Evolutionary conservation across 768 basidiomycete genomes (phyloP), one percentile per base, ranked within the genome.

Genomic region (Podaxis sp.): DNA sequence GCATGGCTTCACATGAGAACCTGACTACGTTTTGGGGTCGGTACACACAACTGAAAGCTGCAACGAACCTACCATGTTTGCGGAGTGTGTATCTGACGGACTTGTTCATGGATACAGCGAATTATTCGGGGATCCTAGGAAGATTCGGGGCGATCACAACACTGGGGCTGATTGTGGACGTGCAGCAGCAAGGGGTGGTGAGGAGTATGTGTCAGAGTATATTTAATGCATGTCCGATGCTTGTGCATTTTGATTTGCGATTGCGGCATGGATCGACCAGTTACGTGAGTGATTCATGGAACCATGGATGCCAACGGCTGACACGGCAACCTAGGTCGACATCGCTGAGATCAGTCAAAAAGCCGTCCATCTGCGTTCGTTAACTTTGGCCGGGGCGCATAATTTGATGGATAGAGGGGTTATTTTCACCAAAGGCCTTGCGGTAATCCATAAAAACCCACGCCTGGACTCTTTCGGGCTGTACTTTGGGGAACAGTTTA

Each of bases 161-260:
- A 13, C n/a, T 57, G 15, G 56, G 56, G 13, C 7, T 57, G 40
- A 57, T 57, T 24, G 56, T 57, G 19, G 56, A 57, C 28, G 28
- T 28, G 42, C 56, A 57, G 42, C 56, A 57, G 12, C 56, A 57
- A 24, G 39, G 51, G 26, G 2, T 53, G 26, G 40, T 53, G 6
- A 28, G 42, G 40, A 33, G 8, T 28, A 36, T 58, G 57, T 58
- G 57, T 22, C 57, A 58, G 19, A 58, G 46, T 58, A 58, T 49
- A 30, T 58, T 58, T 38, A 44, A 58, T 3, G 57, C 44, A 4
- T 58, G 44, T 36, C 57, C 57, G 8, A 33, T 36, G 57, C n/a
- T 58, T 17, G 57, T 58, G 7, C 46, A 49, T 58, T 49, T 58
- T 44, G 44, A 58, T 22, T 36, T 58, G 39, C 57, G 46, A 5